A percentile compares a stretch with the other conserved stretches of the same genome.
Conservation (phyloP, 1,284 basidiomycete genomes). For the Ustilago cynodontis region DNA sequence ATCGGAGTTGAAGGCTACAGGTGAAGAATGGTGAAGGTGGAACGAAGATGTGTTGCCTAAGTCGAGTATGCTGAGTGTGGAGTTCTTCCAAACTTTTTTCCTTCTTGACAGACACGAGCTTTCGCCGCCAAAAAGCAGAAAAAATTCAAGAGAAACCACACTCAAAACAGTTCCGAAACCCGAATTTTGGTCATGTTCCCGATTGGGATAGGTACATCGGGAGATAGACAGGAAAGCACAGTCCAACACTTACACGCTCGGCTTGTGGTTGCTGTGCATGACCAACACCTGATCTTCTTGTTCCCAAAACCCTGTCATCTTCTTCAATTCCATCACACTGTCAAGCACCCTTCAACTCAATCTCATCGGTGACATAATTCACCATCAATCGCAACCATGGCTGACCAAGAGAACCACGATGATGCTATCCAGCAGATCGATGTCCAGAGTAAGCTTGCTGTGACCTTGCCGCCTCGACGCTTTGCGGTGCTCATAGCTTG, state of each 20-base stretch:
- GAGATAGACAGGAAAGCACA: slow-evolving; percentile 9
- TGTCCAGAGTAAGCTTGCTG: slow-evolving; percentile 43
- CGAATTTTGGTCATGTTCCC: neutral
- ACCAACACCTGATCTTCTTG: slow-evolving; percentile 30
- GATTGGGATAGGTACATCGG: neutral
- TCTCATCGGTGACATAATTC: neutral
- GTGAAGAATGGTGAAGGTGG: slow-evolving; percentile 1
- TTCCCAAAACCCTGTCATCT: neutral
- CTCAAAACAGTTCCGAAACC: slow-evolving; percentile 9
- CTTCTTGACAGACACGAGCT: neutral
- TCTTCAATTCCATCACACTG: neutral
- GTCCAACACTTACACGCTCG: slow-evolving; percentile 20
- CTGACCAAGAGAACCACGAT: slow-evolving; percentile 38
- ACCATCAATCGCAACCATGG: slow-evolving; percentile 20
- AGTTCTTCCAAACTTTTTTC: slow-evolving; percentile 11
- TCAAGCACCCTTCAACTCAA: neutral
- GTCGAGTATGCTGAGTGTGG: slow-evolving; percentile 5
- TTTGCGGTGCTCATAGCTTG: too few species aligned
- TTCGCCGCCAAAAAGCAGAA: neutral
- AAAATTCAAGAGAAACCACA: slow-evolving; percentile 12
- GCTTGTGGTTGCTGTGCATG: slow-evolving; percentile 1
- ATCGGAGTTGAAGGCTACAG: neutral
- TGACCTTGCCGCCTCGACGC: neutral
- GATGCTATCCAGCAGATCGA: slow-evolving; percentile 43
- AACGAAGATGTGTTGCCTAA: neutral